phyloP scores from a whole-genome alignment of 1,284 basidiomycete genomes.

The Irpex rosettiformis region DNA sequence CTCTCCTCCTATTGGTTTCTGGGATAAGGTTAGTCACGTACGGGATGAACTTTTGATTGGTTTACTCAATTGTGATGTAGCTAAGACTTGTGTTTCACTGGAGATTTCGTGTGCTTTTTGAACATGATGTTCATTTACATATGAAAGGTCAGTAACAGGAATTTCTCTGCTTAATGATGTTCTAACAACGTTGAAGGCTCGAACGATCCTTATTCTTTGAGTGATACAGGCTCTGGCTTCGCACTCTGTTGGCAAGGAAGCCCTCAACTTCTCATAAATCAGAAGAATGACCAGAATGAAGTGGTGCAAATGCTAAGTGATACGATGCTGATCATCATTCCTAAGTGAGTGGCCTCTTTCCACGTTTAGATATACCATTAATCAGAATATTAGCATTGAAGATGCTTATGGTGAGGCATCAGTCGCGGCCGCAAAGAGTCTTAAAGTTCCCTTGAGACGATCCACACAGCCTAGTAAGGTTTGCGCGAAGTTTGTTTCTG shows the following conservation, averaged over 20 bases:
- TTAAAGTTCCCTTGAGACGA: background rate
- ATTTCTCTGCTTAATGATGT: constrained; percentile 3
- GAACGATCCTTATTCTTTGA: constrained; percentile 77
- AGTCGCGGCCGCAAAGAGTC: background rate
- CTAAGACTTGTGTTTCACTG: constrained; percentile 85
- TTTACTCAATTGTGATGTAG: constrained; percentile 35
- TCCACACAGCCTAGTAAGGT: constrained; percentile 40
- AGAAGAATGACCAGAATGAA: constrained; percentile 75
- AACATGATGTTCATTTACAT: constrained; percentile 73
- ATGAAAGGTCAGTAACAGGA: constrained; percentile 68
- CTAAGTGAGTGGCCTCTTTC: constrained; percentile 54
- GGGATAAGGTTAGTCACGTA: constrained; percentile 72
- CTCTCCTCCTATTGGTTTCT: constrained; percentile 89
- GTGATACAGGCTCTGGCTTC: constrained; percentile 85
- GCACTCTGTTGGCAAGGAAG: constrained; percentile 83
- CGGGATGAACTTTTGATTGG: background rate
- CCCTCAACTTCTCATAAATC: constrained; percentile 72
- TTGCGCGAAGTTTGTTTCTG: constrained; percentile 83
- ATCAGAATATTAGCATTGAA: constrained; percentile 25
- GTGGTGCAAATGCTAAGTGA: constrained; percentile 84
- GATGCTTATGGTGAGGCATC: constrained; percentile 24
- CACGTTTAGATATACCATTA: background rate
- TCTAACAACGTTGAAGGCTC: constrained; percentile 53
- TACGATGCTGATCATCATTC: constrained; percentile 78
- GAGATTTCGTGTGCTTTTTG: constrained; percentile 71